These are phyloP conservation scores for Corchorus capsularis DNA, from an alignment of 345 rosid species.

Conservation along the genomic window DNA sequence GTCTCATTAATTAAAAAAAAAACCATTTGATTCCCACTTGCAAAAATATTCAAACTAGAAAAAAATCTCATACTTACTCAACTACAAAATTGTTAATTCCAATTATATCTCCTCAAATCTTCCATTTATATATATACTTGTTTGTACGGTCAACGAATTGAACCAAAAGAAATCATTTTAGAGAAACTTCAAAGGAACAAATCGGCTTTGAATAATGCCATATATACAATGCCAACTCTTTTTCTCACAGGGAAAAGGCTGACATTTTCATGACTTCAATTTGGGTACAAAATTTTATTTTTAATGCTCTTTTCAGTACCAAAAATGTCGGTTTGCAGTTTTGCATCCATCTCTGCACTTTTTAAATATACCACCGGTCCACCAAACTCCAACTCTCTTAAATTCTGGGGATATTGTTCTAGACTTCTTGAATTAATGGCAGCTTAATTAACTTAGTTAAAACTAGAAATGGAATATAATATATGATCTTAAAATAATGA, in stretches of 20 bases:
- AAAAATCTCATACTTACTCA: neutral
- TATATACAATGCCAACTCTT: neutral
- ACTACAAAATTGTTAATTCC: neutral
- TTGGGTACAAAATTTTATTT: neutral
- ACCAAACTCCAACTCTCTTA: neutral
- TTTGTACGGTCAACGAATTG: conserved; percentile 11
- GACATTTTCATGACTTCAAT: neutral
- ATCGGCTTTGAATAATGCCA: neutral
- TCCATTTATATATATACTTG: neutral
- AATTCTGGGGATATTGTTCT: neutral
- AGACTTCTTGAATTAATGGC: neutral
- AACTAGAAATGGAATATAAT: neutral
- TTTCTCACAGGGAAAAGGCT: conserved; percentile 6
- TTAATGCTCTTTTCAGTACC: neutral
- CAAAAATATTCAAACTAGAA: neutral
- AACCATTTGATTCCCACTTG: neutral
- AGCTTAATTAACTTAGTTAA: neutral
- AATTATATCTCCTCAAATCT: neutral
- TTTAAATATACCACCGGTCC: neutral
- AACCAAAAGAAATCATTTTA: neutral
- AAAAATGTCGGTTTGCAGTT: neutral
- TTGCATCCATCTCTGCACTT: neutral
- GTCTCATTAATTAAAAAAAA: neutral
- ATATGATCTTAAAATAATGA: neutral
- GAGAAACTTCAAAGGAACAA: neutral